Evolutionary conservation across 106 monocot species (phyloP), one percentile per base, ranked within the genome.

Genomic region (Allium cepa): DNA sequence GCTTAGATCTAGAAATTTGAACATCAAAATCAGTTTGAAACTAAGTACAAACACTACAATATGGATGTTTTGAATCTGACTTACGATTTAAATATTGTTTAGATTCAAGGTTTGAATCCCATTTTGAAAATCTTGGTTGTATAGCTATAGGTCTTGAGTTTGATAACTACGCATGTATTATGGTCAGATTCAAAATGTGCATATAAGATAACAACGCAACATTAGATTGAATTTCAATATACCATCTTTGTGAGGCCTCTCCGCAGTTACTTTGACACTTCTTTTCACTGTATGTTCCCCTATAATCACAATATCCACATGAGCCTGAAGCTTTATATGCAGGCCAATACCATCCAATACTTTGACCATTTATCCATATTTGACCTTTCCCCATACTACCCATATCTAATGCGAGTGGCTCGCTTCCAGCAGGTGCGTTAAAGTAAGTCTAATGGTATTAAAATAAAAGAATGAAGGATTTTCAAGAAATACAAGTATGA

Each of bases 321-420:
- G 90, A 81, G 45, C 90, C 90, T 28, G 66, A 83, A 26, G 86
- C 90, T 72, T 77, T 90, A 57, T 90, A 81, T 8, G 63, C 78
- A 64, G 90, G 78, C 90, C 90, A 90, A 62, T 90, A 78, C 3
- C 90, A 67, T n/a, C 90, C 90, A 10, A 90, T 83, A 63, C 85
- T 90, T 45, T 86, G 79, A 10, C 83, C 90, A 74, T 90, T 90
- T 22, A 90, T 79, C 90, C 90, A 90, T 12, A 86, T 60, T 71
- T 90, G 83, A 26, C 90, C 90, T 73, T 90, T 90, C 56, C 90
- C 90, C 90, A 90, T 90, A 80, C 78, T 90, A 9, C 90, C 71
- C 90, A 90, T 86, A 67, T 90, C 90, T 26, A 90, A 80, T 52
- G 83, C 86, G 69, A 90, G 74, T 15, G 90, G 85, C 22, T 90